Evolutionary conservation across 2,329 filamentous ascomycete genomes (phyloP).

Genomic region (Aspergillus sojae): DNA sequence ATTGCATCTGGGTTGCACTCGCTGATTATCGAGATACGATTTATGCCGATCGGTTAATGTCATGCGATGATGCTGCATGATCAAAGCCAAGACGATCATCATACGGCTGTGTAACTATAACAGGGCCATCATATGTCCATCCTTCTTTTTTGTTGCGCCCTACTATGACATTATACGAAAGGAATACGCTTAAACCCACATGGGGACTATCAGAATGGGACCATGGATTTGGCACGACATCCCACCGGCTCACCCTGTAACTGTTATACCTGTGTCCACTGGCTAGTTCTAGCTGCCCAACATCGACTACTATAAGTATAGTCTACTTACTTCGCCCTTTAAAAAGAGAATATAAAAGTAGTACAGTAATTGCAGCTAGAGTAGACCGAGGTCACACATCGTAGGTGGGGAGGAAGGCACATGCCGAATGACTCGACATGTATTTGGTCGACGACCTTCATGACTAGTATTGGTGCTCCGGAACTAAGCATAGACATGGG

Average conservation of each 20-base stretch:
- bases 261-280: not conserved
- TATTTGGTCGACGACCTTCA: not conserved
- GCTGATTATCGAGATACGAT: not conserved
- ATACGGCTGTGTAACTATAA: not conserved
- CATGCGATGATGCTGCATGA: not conserved
- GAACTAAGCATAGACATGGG: not conserved
- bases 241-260: not conserved
- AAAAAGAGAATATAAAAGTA: too few relatives aligned
- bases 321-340: not conserved
- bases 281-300: not conserved
- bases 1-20: not conserved
- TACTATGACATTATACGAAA: not conserved
- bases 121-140: not conserved
- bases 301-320: not conserved
- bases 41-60: conserved; percentile 2
- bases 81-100: not conserved
- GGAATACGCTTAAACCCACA: not conserved
- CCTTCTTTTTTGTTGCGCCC: not conserved
- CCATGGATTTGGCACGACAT: not conserved
- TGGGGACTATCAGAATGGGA: not conserved
- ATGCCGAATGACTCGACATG: not conserved
- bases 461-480: not conserved
- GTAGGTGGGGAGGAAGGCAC: not conserved
- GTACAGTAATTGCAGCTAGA: not conserved
- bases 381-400: not conserved